Evolutionary conservation across 2,329 filamentous ascomycete species (phyloP).

Genomic region (Immersiporthe knoxdaviesiana): DNA sequence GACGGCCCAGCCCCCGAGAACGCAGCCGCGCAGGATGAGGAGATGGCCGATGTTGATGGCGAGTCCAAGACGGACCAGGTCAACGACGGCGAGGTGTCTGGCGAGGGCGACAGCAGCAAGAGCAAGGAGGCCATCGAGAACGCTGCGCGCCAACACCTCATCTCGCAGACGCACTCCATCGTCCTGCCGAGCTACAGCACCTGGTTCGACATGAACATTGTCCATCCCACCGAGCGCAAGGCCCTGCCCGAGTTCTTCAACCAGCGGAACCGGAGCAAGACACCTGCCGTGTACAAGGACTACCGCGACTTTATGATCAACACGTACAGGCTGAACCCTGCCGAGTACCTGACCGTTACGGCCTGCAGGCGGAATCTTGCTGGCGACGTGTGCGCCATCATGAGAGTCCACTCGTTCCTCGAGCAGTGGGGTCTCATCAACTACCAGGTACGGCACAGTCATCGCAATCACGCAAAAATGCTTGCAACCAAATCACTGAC

Average conservation of each 20-base stretch:
- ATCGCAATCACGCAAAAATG: too few relatives aligned
- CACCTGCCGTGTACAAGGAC: slow-evolving; percentile 94
- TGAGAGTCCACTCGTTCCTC: slow-evolving; percentile 96
- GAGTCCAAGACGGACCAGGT: slow-evolving; percentile 50
- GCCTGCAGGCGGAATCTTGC: slow-evolving; percentile 93
- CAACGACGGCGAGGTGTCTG: slow-evolving; percentile 50
- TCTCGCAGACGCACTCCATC: slow-evolving; percentile 92
- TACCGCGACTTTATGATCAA: slow-evolving; percentile 99
- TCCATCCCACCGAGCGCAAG: slow-evolving; percentile 91
- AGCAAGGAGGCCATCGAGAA: slow-evolving; percentile 82
- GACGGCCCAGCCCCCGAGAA: slow-evolving; percentile 66
- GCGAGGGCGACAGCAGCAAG: slow-evolving; percentile 54
- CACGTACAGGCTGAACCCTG: slow-evolving; percentile 93
- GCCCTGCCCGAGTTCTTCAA: slow-evolving; percentile 98
- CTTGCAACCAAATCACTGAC: not conserved
- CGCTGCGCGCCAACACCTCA: slow-evolving; percentile 86
- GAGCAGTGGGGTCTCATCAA: slow-evolving; percentile 99
- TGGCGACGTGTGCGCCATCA: slow-evolving; percentile 97
- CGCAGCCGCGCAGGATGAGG: slow-evolving; percentile 71
- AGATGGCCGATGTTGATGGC: slow-evolving; percentile 68
- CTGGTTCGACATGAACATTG: slow-evolving; percentile 97
- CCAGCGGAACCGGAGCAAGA: slow-evolving; percentile 96
- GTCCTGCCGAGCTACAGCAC: slow-evolving; percentile 96
- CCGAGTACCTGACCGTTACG: slow-evolving; percentile 96
- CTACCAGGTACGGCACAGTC: slow-evolving; percentile 74